Evolutionary conservation across 1,284 basidiomycete species (phyloP).

Genomic region (Tetrapyrgos nigripes): DNA sequence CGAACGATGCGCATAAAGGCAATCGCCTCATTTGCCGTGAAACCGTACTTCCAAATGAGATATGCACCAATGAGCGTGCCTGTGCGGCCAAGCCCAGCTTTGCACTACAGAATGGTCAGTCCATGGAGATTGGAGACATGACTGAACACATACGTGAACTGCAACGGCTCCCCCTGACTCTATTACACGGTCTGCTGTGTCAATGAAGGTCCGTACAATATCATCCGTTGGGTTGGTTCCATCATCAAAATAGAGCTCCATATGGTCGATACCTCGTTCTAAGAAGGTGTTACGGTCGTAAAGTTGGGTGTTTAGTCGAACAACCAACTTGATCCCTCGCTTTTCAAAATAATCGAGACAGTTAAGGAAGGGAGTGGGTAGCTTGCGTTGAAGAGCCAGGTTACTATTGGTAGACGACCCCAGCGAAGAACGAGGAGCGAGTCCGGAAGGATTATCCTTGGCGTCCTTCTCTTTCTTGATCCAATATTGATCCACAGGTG

Average conservation of each 20-base stretch:
- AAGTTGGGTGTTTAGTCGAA: constrained; percentile 93
- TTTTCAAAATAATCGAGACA: constrained; percentile 94
- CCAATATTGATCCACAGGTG: constrained; percentile 84
- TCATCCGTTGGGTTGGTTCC: constrained; percentile 98
- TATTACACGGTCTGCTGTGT: constrained; percentile 81
- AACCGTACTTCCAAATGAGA: constrained; percentile 99
- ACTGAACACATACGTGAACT: constrained; percentile 72
- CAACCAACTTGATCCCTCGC: constrained; percentile 88
- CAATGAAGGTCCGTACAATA: constrained; percentile 91
- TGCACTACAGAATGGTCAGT: constrained; percentile 64
- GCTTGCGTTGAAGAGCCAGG: constrained; percentile 75
- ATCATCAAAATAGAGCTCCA: constrained; percentile 97
- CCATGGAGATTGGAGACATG: constrained; percentile 26
- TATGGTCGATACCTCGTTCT: constrained; percentile 88
- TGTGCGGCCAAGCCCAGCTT: constrained; percentile 92
- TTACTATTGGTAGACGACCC: constrained; percentile 45
- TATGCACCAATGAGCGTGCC: constrained; percentile 98
- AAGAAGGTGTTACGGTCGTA: constrained; percentile 90
- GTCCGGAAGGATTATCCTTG: constrained; percentile 41
- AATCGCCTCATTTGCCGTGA: constrained; percentile 97
- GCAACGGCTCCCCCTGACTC: constrained; percentile 84
- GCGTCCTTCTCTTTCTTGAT: constrained; percentile 73
- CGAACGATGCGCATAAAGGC: constrained; percentile 98
- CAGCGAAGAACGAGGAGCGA: constrained; percentile 29
- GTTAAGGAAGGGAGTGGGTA: constrained; percentile 82